phyloP scores from a whole-genome alignment of 2,329 filamentous ascomycete genomes.

The Trichoderma sp. region DNA sequence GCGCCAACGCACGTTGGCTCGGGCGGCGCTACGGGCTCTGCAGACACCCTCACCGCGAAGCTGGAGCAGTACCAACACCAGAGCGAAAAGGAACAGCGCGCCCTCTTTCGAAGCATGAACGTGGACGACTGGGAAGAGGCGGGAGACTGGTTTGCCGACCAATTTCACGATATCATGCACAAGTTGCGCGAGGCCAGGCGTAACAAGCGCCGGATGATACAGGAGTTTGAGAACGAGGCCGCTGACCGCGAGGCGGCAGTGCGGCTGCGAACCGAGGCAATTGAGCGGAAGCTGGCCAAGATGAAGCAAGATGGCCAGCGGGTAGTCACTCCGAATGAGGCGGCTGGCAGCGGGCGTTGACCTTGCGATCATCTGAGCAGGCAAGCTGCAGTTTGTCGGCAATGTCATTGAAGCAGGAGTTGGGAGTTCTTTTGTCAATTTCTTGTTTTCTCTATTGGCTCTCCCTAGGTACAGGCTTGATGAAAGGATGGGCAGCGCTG shows the following conservation, averaged over 20 bases:
- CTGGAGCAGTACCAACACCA: conserved; percentile 54
- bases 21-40: conserved; percentile 44
- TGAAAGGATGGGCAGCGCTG: neutral
- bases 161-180: conserved; percentile 54
- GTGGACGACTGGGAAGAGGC: conserved; percentile 61
- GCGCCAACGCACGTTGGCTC: conserved; percentile 44
- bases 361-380: neutral
- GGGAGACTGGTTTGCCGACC: conserved; percentile 62
- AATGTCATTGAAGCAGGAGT: conserved; percentile 16
- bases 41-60: conserved; percentile 51
- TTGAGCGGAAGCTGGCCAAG: conserved; percentile 57
- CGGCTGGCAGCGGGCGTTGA: neutral
- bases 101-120: conserved; percentile 57
- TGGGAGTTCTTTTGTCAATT: neutral
- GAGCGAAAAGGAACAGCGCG: conserved; percentile 49
- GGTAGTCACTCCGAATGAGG: conserved; percentile 53
- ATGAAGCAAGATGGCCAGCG: conserved; percentile 59
- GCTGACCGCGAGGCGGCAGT: conserved; percentile 57
- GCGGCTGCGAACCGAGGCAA: conserved; percentile 54
- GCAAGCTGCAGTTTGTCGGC: neutral
- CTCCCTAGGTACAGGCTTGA: neutral
- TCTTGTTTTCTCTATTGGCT: neutral
- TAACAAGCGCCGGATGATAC: conserved; percentile 53
- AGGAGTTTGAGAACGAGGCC: conserved; percentile 59
- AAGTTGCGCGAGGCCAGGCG: conserved; percentile 52